These are phyloP conservation scores for Typha latifolia DNA, from an alignment of 176 grass and related monocot species.

Conservation along the genomic window DNA sequence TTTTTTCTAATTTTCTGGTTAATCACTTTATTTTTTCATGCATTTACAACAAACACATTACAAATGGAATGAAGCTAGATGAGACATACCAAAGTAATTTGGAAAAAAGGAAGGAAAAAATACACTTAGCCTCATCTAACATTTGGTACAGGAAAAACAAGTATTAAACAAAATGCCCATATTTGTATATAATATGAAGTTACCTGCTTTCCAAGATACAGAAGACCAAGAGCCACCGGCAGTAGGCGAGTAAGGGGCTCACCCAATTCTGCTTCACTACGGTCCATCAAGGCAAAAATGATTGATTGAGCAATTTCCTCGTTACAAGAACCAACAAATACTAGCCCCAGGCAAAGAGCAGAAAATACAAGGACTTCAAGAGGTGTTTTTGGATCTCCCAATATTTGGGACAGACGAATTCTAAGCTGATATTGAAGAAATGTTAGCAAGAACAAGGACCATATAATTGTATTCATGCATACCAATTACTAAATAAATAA, in stretches of 20 bases:
- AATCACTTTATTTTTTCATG: too few relatives aligned
- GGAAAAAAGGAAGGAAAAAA: too few relatives aligned
- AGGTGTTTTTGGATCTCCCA: constrained; percentile 72
- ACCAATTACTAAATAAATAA: constrained; percentile 2
- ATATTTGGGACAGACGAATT: constrained; percentile 49
- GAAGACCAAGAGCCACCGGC: constrained; percentile 86
- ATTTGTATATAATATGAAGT: neutral
- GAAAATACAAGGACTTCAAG: constrained; percentile 89
- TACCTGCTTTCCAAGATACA: constrained; percentile 99
- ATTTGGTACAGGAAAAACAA: too few relatives aligned
- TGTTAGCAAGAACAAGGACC: constrained; percentile 16
- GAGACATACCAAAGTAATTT: too few relatives aligned
- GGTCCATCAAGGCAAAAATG: constrained; percentile 87
- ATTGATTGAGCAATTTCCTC: constrained; percentile 96
- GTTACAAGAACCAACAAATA: constrained; percentile 94
- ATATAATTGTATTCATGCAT: neutral
- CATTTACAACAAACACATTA: too few relatives aligned
- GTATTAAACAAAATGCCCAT: too few relatives aligned
- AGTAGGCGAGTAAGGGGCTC: constrained; percentile 79
- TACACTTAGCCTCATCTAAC: too few relatives aligned
- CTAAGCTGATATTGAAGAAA: constrained; percentile 47
- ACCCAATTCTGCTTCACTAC: constrained; percentile 66
- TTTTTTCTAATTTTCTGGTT: too few relatives aligned
- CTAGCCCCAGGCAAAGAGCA: constrained; percentile 72
- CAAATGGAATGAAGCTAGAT: too few relatives aligned